phyloP scores from a whole-genome alignment of 208 protist genomes.

The Crithidia bombi region DNA sequence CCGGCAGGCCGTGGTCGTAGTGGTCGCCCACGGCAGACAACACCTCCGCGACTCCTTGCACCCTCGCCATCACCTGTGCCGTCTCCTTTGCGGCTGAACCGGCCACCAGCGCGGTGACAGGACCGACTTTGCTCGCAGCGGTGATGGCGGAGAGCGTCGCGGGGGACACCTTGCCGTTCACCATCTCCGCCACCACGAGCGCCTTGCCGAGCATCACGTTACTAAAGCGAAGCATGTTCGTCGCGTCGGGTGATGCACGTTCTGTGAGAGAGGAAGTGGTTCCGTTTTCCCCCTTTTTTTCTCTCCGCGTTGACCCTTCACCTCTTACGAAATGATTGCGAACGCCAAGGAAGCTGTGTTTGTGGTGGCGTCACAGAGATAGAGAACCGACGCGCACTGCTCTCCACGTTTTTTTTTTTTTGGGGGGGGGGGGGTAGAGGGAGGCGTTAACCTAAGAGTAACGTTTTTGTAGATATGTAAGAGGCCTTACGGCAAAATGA shows the following conservation, averaged over 20 bases:
- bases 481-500: too few species aligned
- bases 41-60: slow-evolving; percentile 87
- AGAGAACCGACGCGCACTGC: too few species aligned
- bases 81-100: slow-evolving; percentile 48
- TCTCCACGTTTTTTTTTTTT: too few species aligned
- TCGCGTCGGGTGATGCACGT: too few species aligned
- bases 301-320: background rate
- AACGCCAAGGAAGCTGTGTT: too few species aligned
- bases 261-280: too few species aligned
- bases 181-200: slow-evolving; percentile 76
- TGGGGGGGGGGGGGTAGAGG: too few species aligned
- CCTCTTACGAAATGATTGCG: too few species aligned
- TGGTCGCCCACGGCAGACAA: slow-evolving; percentile 62
- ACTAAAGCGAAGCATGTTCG: slow-evolving; percentile 51
- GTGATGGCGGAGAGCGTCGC: slow-evolving; percentile 90
- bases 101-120: slow-evolving; percentile 89
- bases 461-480: too few species aligned
- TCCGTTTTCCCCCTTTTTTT: slow-evolving; percentile 24
- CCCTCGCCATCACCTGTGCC: slow-evolving; percentile 57
- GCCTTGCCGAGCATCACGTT: slow-evolving; percentile 49
- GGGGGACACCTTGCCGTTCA: slow-evolving; percentile 66
- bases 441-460: too few species aligned
- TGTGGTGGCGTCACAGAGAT: too few species aligned
- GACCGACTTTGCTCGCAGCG: slow-evolving; percentile 77
- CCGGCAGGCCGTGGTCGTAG: slow-evolving; percentile 84